Conservation (phyloP, 768 basidiomycete species). For the Cantharellus anzutake region DNA sequence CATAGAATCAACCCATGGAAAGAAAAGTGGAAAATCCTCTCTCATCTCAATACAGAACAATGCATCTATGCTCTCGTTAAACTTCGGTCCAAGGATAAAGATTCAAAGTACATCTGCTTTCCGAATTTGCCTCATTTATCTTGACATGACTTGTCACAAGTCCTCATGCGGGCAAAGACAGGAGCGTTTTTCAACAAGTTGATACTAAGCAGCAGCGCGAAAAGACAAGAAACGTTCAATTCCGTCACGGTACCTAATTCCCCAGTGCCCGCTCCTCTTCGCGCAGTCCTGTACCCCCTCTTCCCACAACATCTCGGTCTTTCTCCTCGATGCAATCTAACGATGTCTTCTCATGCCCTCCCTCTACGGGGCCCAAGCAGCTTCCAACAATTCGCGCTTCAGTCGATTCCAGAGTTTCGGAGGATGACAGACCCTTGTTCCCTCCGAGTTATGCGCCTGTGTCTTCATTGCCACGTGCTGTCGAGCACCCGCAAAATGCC, state of each 20-base stretch:
- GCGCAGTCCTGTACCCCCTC: neutral
- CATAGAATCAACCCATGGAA: neutral
- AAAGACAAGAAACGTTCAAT: slow-evolving; percentile 24
- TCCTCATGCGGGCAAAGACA: slow-evolving; percentile 56
- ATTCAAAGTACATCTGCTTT: neutral
- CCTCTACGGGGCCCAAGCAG: neutral
- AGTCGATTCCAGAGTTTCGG: slow-evolving; percentile 2
- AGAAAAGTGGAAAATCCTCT: too few species aligned
- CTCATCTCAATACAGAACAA: neutral
- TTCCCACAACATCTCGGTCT: neutral
- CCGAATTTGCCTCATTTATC: slow-evolving; percentile 19
- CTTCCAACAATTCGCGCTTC: neutral
- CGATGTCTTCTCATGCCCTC: neutral
- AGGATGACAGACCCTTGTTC: neutral
- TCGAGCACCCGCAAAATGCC: neutral
- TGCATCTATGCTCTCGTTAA: neutral
- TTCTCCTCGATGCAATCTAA: neutral
- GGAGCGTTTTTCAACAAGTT: slow-evolving; percentile 66
- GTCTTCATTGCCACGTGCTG: neutral
- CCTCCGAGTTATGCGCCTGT: neutral
- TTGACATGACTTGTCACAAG: slow-evolving; percentile 17
- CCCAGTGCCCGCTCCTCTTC: neutral
- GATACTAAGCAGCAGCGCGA: slow-evolving; percentile 38
- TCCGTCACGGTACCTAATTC: neutral
- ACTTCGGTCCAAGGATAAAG: too few species aligned